phyloP scores from a whole-genome alignment of 352 stramenopile genomes.

The Phytophthora aleatoria region DNA sequence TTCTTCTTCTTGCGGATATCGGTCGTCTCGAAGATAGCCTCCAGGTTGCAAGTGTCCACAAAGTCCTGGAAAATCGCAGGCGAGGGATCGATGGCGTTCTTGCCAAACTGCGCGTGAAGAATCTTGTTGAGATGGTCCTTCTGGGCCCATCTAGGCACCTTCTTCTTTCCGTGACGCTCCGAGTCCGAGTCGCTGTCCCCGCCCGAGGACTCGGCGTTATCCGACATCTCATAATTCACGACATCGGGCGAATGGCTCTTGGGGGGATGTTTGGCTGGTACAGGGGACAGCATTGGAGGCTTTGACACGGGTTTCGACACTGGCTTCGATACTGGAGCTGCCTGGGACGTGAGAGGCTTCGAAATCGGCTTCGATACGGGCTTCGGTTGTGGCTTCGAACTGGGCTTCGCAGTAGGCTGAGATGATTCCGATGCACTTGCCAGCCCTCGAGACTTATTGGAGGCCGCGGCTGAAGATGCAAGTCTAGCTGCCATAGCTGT shows the following conservation, averaged over 20 bases:
- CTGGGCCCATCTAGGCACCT: slow-evolving; percentile 82
- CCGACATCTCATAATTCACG: slow-evolving; percentile 80
- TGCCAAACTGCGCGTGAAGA: slow-evolving; percentile 73
- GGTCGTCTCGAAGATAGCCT: slow-evolving; percentile 82
- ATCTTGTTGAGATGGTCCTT: slow-evolving; percentile 75
- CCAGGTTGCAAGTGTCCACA: slow-evolving; percentile 81
- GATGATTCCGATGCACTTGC: slow-evolving; percentile 19
- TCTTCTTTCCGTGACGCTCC: slow-evolving; percentile 64
- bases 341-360: slow-evolving; percentile 22
- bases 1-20: slow-evolving; percentile 80
- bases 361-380: slow-evolving; percentile 13
- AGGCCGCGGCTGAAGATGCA: slow-evolving; percentile 1
- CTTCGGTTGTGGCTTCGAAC: slow-evolving; percentile 20
- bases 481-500: slow-evolving; percentile 13
- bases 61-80: slow-evolving; percentile 85
- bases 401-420: slow-evolving; percentile 23
- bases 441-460: slow-evolving; percentile 32
- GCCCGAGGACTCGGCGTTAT: slow-evolving; percentile 70
- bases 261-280: slow-evolving; percentile 25
- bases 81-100: slow-evolving; percentile 75
- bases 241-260: slow-evolving; percentile 37
- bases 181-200: slow-evolving; percentile 52
- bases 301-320: slow-evolving; percentile 15
- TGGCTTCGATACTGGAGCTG: slow-evolving; percentile 12
- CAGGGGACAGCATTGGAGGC: slow-evolving; percentile 7